These are phyloP conservation scores for Lolium multiflorum DNA, from an alignment of 176 grass and related monocot species.

Conservation along the genomic window DNA sequence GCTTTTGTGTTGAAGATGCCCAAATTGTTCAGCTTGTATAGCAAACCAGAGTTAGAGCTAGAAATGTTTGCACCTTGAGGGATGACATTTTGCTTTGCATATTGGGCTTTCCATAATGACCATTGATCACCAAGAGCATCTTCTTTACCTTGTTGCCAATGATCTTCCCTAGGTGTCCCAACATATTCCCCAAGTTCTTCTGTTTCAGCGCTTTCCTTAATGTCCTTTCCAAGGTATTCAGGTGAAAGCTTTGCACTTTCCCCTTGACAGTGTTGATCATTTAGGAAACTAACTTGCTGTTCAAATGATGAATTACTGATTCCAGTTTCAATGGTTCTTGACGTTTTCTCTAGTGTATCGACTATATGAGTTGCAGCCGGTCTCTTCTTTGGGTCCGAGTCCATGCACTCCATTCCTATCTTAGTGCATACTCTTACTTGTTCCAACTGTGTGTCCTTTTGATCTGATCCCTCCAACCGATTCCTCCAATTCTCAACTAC, in stretches of 20 bases:
- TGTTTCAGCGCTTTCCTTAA: neutral
- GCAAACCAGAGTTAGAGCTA: neutral
- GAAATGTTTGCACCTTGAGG: neutral
- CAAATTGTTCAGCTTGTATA: neutral
- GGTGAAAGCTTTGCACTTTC: neutral
- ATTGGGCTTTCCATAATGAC: neutral
- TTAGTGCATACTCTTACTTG: neutral
- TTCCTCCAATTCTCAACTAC: neutral
- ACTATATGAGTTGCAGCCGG: neutral
- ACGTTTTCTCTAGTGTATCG: neutral
- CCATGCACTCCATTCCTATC: neutral
- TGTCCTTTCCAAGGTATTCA: neutral
- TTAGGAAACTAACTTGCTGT: neutral
- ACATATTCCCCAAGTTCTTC: neutral
- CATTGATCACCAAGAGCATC: neutral
- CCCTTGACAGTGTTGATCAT: neutral
- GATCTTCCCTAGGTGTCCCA: neutral
- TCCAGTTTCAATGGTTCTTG: neutral
- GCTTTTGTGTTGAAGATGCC: neutral
- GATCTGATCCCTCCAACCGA: neutral
- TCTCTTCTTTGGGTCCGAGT: neutral
- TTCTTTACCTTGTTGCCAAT: neutral
- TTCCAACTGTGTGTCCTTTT: neutral
- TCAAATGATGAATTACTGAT: neutral
- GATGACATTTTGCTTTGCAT: neutral